Percentiles rank a stretch among this genome's conserved stretches.
Evolutionary conservation across 2,329 filamentous ascomycete species (phyloP).

Genomic region (Pseudogymnoascus sp.): DNA sequence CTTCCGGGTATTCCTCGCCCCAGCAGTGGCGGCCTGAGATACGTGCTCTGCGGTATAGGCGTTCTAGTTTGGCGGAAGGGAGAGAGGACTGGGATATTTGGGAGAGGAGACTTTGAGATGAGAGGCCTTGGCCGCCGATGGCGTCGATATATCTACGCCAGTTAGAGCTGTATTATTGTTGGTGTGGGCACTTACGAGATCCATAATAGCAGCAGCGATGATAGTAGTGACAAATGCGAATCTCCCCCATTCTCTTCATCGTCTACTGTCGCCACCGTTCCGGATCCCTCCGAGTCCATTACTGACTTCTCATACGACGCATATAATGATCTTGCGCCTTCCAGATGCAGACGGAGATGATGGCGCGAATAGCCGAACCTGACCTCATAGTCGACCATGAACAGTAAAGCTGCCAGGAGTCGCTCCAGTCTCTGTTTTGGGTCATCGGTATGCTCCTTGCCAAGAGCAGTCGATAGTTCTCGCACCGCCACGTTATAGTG

Average conservation of each 20-base stretch:
- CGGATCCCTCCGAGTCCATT: not conserved
- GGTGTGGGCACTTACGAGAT: not conserved
- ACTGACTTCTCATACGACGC: not conserved
- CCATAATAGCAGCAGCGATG: not conserved
- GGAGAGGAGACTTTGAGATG: not conserved
- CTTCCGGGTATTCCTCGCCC: slow-evolving; percentile 6
- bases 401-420: not conserved
- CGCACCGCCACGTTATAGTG: not conserved
- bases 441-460: slow-evolving; percentile 5
- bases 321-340: not conserved
- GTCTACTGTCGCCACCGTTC: not conserved
- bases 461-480: not conserved
- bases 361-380: slow-evolving; percentile 7
- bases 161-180: not conserved
- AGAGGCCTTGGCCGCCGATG: not conserved
- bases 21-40: not conserved
- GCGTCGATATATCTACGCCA: not conserved
- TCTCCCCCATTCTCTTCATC: not conserved
- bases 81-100: slow-evolving; percentile 3
- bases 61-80: not conserved
- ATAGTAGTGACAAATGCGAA: not conserved
- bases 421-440: slow-evolving; percentile 9
- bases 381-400: not conserved
- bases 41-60: slow-evolving; percentile 7
- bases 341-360: not conserved